These are phyloP conservation scores for Trichoderma orchidacearum DNA, from an alignment of 495 filamentous ascomycete species.

Conservation along the genomic window DNA sequence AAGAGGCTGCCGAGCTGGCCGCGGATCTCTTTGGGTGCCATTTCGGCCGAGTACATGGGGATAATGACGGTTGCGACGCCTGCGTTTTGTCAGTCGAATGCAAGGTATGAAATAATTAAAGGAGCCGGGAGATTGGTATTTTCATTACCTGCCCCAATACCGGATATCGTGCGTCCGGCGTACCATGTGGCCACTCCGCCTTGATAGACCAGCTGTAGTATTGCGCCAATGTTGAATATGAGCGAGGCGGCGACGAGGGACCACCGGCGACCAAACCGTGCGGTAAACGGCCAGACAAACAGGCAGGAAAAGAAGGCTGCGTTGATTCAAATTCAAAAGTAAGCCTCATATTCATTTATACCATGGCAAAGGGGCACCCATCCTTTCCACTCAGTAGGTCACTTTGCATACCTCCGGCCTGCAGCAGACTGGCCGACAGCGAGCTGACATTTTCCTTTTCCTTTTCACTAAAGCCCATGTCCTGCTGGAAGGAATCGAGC, in stretches of 20 bases:
- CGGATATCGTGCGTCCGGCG: constrained; percentile 29
- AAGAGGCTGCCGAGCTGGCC: constrained; percentile 29
- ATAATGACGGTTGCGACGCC: constrained; percentile 38
- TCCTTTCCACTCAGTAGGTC: background rate
- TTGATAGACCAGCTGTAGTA: constrained; percentile 28
- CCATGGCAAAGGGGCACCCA: background rate
- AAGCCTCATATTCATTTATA: background rate
- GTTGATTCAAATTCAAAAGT: background rate
- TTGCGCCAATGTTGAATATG: constrained; percentile 29
- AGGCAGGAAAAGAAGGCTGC: constrained; percentile 26
- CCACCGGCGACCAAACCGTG: constrained; percentile 27
- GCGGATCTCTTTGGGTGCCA: constrained; percentile 36
- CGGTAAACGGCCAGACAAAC: constrained; percentile 30
- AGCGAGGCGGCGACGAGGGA: constrained; percentile 25
- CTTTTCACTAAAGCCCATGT: constrained; percentile 20
- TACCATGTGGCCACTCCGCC: constrained; percentile 33
- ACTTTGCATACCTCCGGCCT: constrained; percentile 26
- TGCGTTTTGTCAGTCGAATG: no score
- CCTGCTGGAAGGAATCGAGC: constrained; percentile 38
- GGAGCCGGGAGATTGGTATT: background rate
- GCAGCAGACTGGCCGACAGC: constrained; percentile 48
- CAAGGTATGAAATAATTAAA: no score
- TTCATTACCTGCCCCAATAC: constrained; percentile 18
- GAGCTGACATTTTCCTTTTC: constrained; percentile 22
- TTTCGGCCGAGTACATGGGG: constrained; percentile 37